Percentiles rank a stretch among this genome's conserved stretches.
These are phyloP conservation scores for Globisporangium viniferum DNA, from an alignment of 352 stramenopile genomes.

Conservation along the genomic window DNA sequence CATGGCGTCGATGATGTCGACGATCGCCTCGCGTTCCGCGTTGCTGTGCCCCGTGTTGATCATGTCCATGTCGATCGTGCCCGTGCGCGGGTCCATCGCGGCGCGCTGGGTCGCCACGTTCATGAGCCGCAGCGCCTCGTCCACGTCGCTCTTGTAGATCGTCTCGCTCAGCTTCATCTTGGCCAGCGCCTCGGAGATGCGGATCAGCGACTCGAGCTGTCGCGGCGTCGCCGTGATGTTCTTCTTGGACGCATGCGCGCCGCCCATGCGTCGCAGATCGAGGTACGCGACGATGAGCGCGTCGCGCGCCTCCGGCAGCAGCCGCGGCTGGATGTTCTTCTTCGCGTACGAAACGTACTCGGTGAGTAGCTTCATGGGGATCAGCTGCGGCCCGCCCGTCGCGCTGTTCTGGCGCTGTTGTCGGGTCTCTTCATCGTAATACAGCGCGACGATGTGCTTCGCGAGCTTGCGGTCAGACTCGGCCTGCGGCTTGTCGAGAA, in stretches of 20 bases:
- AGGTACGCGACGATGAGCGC: conserved; percentile 94
- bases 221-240: conserved; percentile 98
- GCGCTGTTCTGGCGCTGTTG: conserved; percentile 33
- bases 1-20: conserved; percentile 49
- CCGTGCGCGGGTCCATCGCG: conserved; percentile 97
- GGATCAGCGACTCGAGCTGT: conserved; percentile 98
- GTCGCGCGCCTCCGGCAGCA: conserved; percentile 88
- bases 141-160: conserved; percentile 84
- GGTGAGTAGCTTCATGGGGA: conserved; percentile 81
- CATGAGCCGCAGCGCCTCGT: conserved; percentile 96
- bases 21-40: conserved; percentile 83
- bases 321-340: conserved; percentile 87
- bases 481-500: conserved; percentile 95
- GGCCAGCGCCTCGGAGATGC: conserved; percentile 96
- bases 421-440: conserved; percentile 88
- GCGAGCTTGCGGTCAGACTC: conserved; percentile 95
- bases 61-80: conserved; percentile 99
- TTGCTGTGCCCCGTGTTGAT: conserved; percentile 94
- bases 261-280: conserved; percentile 78
- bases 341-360: conserved; percentile 98
- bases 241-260: conserved; percentile 69
- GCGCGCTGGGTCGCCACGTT: conserved; percentile 96
- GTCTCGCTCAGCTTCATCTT: conserved; percentile 90
- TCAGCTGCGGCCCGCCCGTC: conserved; percentile 46
- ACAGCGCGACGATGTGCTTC: conserved; percentile 96